These are phyloP conservation scores for Schizonepeta tenuifolia DNA, from an alignment of 257 asterid genomes.

Conservation along the genomic window DNA sequence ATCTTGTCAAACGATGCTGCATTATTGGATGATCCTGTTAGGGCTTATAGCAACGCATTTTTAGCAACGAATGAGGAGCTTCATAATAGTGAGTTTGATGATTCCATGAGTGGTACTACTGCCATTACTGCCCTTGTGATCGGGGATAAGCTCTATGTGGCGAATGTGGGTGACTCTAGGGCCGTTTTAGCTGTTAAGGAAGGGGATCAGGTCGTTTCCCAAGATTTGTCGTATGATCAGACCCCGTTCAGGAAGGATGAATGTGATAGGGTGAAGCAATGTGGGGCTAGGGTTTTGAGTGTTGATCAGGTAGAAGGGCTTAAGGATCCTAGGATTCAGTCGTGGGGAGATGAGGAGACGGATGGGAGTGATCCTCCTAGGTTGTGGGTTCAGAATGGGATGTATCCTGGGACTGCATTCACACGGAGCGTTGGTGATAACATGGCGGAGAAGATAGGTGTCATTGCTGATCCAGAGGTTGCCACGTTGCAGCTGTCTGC, in stretches of 20 bases:
- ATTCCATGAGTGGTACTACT: slow-evolving; percentile 97
- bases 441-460: slow-evolving; percentile 87
- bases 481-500: slow-evolving; percentile 54
- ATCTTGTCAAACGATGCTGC: slow-evolving; percentile 55
- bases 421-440: slow-evolving; percentile 91
- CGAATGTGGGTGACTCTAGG: slow-evolving; percentile 94
- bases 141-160: slow-evolving; percentile 81
- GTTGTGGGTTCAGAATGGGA: slow-evolving; percentile 90
- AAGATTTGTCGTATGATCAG: slow-evolving; percentile 81
- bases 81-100: slow-evolving; percentile 74
- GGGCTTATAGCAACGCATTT: slow-evolving; percentile 76
- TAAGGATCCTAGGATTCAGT: slow-evolving; percentile 83
- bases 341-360: slow-evolving; percentile 93
- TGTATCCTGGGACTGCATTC: slow-evolving; percentile 97
- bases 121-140: slow-evolving; percentile 79
- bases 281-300: slow-evolving; percentile 95
- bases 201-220: slow-evolving; percentile 62
- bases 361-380: slow-evolving; percentile 97
- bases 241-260: slow-evolving; percentile 95
- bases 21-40: slow-evolving; percentile 81
- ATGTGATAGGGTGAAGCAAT: slow-evolving; percentile 82
- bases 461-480: slow-evolving; percentile 84
- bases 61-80: slow-evolving; percentile 78
- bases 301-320: slow-evolving; percentile 95
- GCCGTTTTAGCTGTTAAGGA: slow-evolving; percentile 87